Conservation (phyloP, 2,329 filamentous ascomycete genomes). For the Stachybotrys echinatus region DNA sequence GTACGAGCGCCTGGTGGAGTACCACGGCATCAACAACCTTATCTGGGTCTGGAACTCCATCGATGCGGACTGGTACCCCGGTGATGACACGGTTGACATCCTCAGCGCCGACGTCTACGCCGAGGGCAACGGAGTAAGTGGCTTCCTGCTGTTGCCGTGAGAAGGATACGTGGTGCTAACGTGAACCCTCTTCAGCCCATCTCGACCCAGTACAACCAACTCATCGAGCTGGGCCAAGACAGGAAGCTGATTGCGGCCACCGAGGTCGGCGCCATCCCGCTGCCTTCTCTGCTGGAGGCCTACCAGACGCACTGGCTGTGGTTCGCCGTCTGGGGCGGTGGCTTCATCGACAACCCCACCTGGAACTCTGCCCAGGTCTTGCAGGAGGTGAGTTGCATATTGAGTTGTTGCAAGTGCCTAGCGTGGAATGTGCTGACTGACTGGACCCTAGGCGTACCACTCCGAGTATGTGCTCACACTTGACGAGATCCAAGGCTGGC, state of each 20-base stretch:
- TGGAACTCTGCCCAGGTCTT: constrained; percentile 36
- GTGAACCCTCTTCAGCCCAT: constrained; percentile 23
- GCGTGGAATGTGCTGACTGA: not conserved
- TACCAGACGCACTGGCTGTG: constrained; percentile 43
- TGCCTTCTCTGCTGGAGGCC: constrained; percentile 32
- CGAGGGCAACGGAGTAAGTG: constrained; percentile 35
- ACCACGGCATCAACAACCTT: constrained; percentile 40
- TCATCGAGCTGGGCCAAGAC: constrained; percentile 35
- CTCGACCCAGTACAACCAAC: constrained; percentile 35
- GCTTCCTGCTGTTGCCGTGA: not conserved
- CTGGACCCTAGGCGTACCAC: constrained; percentile 17
- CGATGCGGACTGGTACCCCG: constrained; percentile 39
- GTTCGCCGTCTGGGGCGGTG: constrained; percentile 40
- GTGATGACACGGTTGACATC: constrained; percentile 38
- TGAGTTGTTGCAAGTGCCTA: not conserved
- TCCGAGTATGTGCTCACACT: constrained; percentile 26
- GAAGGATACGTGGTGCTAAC: not conserved
- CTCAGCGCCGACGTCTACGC: constrained; percentile 40
- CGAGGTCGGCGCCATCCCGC: constrained; percentile 40
- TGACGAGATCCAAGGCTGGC: constrained; percentile 29
- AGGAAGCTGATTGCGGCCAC: constrained; percentile 42
- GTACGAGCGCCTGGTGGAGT: constrained; percentile 36
- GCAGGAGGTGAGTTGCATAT: constrained; percentile 20
- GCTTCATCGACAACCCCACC: constrained; percentile 33
- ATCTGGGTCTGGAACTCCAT: constrained; percentile 48